Evolutionary conservation across 106 monocot genomes (phyloP).

Genomic region (Acorus calamus): DNA sequence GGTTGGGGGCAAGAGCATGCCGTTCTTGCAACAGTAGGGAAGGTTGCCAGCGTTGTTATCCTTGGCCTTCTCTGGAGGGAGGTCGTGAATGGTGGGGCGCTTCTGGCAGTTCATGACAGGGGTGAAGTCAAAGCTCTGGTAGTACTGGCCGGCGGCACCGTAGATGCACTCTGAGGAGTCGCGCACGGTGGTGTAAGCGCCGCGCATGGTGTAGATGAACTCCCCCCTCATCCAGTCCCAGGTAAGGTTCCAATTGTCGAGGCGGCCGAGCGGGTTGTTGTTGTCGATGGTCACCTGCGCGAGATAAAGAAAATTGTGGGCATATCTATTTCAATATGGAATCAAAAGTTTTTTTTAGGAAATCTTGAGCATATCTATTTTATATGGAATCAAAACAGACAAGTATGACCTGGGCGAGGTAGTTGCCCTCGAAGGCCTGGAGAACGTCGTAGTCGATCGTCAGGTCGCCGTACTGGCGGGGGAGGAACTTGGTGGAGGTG

Average conservation of each 20-base stretch:
- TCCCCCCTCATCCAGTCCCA: constrained; percentile 97
- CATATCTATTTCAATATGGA: no score
- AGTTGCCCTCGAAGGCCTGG: constrained; percentile 66
- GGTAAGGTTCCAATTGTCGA: constrained; percentile 90
- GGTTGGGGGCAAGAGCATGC: constrained; percentile 55
- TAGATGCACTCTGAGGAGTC: constrained; percentile 64
- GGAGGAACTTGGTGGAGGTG: constrained; percentile 36
- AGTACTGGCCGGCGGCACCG: constrained; percentile 50
- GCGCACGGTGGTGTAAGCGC: constrained; percentile 69
- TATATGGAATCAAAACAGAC: no score
- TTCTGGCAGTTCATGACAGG: constrained; percentile 68
- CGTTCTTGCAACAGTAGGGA: constrained; percentile 77
- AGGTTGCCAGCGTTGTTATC: constrained; percentile 57
- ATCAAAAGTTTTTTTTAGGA: no score
- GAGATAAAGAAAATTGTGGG: no score
- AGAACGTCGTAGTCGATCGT: constrained; percentile 79
- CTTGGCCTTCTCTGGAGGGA: constrained; percentile 60
- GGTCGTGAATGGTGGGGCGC: constrained; percentile 60
- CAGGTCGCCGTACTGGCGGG: constrained; percentile 65
- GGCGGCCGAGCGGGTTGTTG: constrained; percentile 59
- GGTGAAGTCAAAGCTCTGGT: constrained; percentile 62
- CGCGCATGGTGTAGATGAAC: constrained; percentile 85
- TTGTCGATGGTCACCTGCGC: constrained; percentile 63
- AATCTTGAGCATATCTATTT: no score
- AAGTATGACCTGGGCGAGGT: constrained; percentile 38